A percentile compares a stretch with the other conserved stretches of the same genome.
These are phyloP conservation scores for Spinacia oleracea DNA, from an alignment of 179 eudicot species.

Conservation along the genomic window DNA sequence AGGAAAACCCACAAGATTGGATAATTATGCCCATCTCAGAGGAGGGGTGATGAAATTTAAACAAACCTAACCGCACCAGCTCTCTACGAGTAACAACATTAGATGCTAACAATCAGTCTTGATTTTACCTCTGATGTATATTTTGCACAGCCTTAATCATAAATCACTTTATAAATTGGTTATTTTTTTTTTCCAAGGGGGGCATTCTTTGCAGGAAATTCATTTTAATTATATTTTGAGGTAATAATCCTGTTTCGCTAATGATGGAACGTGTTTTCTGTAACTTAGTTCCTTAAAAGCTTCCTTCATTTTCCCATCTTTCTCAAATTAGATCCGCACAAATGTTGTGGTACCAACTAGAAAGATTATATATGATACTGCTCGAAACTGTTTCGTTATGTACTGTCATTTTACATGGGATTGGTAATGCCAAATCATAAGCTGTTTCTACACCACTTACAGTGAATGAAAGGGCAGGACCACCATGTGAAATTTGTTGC, in stretches of 20 bases:
- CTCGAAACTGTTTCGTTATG: conserved; percentile 15
- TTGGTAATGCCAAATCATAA: conserved; percentile 12
- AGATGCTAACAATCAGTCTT: too few species aligned
- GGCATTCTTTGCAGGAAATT: neutral
- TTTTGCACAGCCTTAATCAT: neutral
- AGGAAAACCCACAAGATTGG: too few species aligned
- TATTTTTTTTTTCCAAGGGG: neutral
- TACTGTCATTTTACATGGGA: conserved; percentile 14
- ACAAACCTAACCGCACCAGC: too few species aligned
- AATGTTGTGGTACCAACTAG: conserved; percentile 23
- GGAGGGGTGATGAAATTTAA: too few species aligned
- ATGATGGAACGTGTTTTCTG: neutral
- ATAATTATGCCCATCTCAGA: too few species aligned
- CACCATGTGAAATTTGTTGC: conserved; percentile 29
- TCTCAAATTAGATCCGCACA: conserved; percentile 4
- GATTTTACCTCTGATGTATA: neutral
- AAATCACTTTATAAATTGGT: neutral
- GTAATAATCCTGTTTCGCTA: neutral
- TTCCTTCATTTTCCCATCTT: neutral
- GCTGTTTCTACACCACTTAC: conserved; percentile 20
- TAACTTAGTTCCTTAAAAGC: neutral
- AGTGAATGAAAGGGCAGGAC: conserved; percentile 25
- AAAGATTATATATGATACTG: conserved; percentile 12
- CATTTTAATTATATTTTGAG: neutral
- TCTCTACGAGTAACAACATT: too few species aligned